Base-by-base conservation (phyloP, 345 rosid species). In the Salix udensis region DNA sequence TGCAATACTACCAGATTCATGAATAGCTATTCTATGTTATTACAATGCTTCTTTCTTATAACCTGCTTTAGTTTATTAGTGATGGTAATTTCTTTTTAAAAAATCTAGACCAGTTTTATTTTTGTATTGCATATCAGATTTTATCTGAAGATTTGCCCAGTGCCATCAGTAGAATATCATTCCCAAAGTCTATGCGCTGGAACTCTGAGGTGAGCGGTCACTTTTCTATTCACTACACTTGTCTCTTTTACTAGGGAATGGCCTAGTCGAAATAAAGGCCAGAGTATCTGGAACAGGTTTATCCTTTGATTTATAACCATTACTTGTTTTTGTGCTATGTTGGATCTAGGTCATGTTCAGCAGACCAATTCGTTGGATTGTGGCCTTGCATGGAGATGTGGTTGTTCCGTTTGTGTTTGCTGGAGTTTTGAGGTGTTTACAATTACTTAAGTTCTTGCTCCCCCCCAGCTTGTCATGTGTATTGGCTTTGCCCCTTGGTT, bases 111-210 rank as follows among this genome's bases (percentile, higher is more conserved):
- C 50, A 46, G 16, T 46, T 14, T 46, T 46, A 67, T 76, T 50
- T 50, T 76, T 37, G 55, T 64, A 10, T 65, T 69, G 21, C 69
- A 19, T 74, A 36, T 62, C 84, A 95, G 98, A 93, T 93, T 84
- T 81, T 95, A 66, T 89, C 96, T 75, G 96, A 90, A 85, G 96
- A 90, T 65, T 86, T 95, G 79, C 96, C 98, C 23, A 81, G 78
- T 79, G 75, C 80, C 76, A 84, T 95, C 82, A 84, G 91, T 74
- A 93, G 88, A 82, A 84, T 95, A 86, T 84, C 97, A 72, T 95
- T 95, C 88, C 91, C 91, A 36, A 95, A 93, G 87, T 88, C 98
- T 11, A 95, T 95, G 97, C 96, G 96, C 42, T 95, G 98, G 98
- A 93, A 88, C 84, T 95, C 98, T 81, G 92, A 87, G 93, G 96